A percentile compares a stretch with the other conserved stretches of the same genome.
phyloP scores from a whole-genome alignment of 2,329 filamentous ascomycete genomes.

The Xylariaceae sp. region DNA sequence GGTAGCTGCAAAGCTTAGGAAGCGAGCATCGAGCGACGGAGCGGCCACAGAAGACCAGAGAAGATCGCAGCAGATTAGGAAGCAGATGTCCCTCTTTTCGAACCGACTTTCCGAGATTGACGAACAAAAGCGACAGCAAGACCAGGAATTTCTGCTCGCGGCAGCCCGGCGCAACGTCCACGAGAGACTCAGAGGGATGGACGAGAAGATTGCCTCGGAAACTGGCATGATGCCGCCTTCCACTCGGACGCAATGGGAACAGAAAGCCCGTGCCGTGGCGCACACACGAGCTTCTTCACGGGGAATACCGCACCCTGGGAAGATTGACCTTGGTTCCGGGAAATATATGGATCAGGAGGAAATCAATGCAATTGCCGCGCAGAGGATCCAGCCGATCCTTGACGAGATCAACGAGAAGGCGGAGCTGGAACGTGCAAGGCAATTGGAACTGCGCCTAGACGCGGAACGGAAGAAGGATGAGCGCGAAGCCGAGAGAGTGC shows the following conservation, averaged over 20 bases:
- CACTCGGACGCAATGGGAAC: conserved; percentile 71
- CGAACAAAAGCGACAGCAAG: conserved; percentile 65
- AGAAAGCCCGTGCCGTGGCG: conserved; percentile 66
- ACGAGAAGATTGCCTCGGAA: conserved; percentile 70
- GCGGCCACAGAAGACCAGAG: conserved; percentile 58
- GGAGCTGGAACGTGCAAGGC: conserved; percentile 62
- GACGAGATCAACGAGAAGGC: conserved; percentile 80
- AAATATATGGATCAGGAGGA: conserved; percentile 73
- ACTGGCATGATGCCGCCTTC: conserved; percentile 68
- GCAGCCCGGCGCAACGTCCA: conserved; percentile 84
- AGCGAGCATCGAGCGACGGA: conserved; percentile 63
- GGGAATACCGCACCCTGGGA: conserved; percentile 48
- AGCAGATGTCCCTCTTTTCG: conserved; percentile 75
- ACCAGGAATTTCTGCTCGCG: conserved; percentile 69
- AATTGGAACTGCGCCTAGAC: conserved; percentile 57
- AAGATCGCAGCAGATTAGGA: conserved; percentile 65
- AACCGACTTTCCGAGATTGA: conserved; percentile 64
- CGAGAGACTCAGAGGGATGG: conserved; percentile 70
- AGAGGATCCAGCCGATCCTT: conserved; percentile 73
- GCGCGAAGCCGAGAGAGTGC: conserved; percentile 43
- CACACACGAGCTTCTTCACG: conserved; percentile 57
- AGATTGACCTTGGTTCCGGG: conserved; percentile 70
- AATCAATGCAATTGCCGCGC: conserved; percentile 72
- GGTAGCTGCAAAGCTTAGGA: conserved; percentile 51
- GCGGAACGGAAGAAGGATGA: conserved; percentile 60